Evolutionary conservation across 805 yeast species (phyloP).

Genomic region (Sungouiella blattae): DNA sequence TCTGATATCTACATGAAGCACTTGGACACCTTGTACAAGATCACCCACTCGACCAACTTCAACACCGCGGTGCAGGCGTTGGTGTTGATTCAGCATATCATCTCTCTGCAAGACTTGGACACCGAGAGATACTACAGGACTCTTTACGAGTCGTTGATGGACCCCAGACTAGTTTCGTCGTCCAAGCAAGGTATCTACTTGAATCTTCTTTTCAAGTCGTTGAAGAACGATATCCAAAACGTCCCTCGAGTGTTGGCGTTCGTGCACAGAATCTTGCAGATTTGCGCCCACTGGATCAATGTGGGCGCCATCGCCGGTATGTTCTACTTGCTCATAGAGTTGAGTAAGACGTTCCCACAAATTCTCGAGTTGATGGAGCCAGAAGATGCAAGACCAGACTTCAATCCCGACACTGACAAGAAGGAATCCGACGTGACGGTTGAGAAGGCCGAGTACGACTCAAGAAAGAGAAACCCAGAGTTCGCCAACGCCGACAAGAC

Average conservation of each 20-base stretch:
- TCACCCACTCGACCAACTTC: constrained; percentile 92
- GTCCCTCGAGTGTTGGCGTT: constrained; percentile 76
- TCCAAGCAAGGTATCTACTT: constrained; percentile 92
- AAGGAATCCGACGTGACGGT: constrained; percentile 5
- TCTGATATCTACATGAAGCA: constrained; percentile 69
- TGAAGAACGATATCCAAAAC: constrained; percentile 60
- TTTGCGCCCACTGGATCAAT: constrained; percentile 81
- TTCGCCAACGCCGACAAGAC: constrained; percentile 81
- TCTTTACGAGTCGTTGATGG: constrained; percentile 83
- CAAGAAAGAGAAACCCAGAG: constrained; percentile 88
- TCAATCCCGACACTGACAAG: constrained; percentile 29
- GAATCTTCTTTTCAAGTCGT: constrained; percentile 78
- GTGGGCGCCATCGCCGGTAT: constrained; percentile 87
- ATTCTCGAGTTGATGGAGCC: constrained; percentile 59
- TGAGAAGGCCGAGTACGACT: constrained; percentile 53
- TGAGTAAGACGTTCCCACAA: constrained; percentile 62
- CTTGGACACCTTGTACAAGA: constrained; percentile 77
- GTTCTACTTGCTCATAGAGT: constrained; percentile 67
- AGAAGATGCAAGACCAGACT: constrained; percentile 44
- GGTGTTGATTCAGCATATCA: constrained; percentile 77
- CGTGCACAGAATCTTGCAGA: constrained; percentile 84
- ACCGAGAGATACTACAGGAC: constrained; percentile 79
- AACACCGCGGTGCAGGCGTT: constrained; percentile 92
- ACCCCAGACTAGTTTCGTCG: constrained; percentile 76
- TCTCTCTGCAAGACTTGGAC: constrained; percentile 54